Conservation (phyloP, 345 rosid genomes). For the Raphanus raphanistrum region DNA sequence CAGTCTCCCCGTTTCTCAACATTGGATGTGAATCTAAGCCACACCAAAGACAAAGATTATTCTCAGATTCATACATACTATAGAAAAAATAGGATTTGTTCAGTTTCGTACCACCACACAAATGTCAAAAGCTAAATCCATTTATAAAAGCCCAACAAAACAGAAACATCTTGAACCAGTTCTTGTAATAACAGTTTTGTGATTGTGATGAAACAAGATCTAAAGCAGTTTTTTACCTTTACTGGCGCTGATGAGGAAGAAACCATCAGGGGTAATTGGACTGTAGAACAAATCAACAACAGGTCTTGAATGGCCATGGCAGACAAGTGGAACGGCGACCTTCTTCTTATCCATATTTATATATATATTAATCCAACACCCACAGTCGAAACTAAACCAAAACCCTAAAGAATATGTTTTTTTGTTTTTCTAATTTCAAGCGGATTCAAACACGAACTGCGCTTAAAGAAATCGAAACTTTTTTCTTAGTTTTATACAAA, state of each 20-base stretch:
- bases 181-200: neutral
- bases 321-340: conserved; percentile 64
- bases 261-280: conserved; percentile 76
- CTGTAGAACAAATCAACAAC: conserved; percentile 77
- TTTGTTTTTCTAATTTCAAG: neutral
- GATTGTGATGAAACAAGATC: neutral
- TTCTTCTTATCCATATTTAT: conserved; percentile 72
- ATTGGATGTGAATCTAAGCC: conserved; percentile 85
- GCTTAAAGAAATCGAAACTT: neutral
- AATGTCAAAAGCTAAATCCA: neutral
- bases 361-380: neutral
- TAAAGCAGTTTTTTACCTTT: conserved; percentile 47
- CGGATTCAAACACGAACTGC: neutral
- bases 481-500: conserved; percentile 5
- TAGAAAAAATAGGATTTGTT: neutral
- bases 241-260: conserved; percentile 80
- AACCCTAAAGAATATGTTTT: neutral
- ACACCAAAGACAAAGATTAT: neutral
- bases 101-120: neutral
- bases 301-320: conserved; percentile 87
- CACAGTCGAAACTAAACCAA: neutral
- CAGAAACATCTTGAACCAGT: neutral
- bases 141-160: neutral
- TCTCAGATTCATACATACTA: neutral
- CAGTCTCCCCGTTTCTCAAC: conserved; percentile 98